Base-by-base conservation (phyloP, 331 rosid species). In the Ulmus americana region DNA sequence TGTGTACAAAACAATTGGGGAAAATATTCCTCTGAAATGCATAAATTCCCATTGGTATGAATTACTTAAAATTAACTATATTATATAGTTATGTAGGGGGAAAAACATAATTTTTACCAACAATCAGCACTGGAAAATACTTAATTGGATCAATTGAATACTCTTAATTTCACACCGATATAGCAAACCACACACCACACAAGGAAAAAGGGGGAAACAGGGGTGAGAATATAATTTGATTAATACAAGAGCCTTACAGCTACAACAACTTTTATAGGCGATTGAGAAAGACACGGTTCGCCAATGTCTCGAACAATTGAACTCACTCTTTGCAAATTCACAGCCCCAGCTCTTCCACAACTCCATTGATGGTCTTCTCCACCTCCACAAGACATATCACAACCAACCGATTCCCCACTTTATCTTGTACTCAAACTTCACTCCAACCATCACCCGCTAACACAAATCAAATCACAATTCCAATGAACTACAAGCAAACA, bases 241-340 rank as follows among this genome's bases (percentile, higher is more conserved):
- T 28, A 69, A 41, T 20, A 63, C 61, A 60, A 74, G 77, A 78
- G 62, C 74, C 84, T 85, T 80, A 85, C 91, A 75, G 82, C 69
- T 20, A 81, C 39, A 81, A 82, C 87, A 86, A 86, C 95, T 91
- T 82, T 88, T 76, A 79, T 75, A 70, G 86, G 86, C 53, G 84
- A 81, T 18, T 83, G 91, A 59, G 90, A 83, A 61, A 88, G 86
- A 84, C 95, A 91, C 0, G 96, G 96, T 69, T 91, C 90, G 62
- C 94, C 81, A 77, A 90, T 85, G 64, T 84, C 90, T 16, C 95
- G 88, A 43, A 85, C 80, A 28, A 88, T 77, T 55, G 88, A 84
- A 77, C 91, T 78, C 70, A 90, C 74, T 78, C 71, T 86, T 52
- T 77, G 82, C 40, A 86, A 75, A 86, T 83, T 86, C 56, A 81